A percentile compares a stretch with the other conserved stretches of the same genome.
These are phyloP conservation scores for Trametes cingulata DNA, from an alignment of 768 basidiomycete genomes.

Conservation along the genomic window DNA sequence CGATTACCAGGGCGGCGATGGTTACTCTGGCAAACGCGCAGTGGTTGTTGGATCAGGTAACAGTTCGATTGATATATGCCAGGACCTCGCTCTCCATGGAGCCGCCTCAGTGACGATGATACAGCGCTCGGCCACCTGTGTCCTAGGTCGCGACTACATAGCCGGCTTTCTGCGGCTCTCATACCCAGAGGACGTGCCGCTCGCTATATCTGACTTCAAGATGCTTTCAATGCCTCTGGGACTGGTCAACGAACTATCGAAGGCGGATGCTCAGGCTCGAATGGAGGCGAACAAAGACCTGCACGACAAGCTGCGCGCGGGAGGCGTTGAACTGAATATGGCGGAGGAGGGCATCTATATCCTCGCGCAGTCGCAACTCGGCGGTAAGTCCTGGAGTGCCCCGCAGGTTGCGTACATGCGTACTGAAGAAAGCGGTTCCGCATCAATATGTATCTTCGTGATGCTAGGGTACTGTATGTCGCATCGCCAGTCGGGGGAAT, in stretches of 20 bases:
- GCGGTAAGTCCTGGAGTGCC: too few species aligned
- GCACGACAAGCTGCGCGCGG: slow-evolving; percentile 38
- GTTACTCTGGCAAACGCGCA: slow-evolving; percentile 61
- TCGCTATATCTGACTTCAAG: slow-evolving; percentile 39
- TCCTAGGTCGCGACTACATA: slow-evolving; percentile 25
- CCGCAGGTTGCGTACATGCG: too few species aligned
- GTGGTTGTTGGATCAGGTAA: slow-evolving; percentile 71
- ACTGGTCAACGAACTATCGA: not conserved
- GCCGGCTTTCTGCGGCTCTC: not conserved
- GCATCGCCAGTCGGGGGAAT: too few species aligned
- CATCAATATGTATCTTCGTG: too few species aligned
- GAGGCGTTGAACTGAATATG: slow-evolving; percentile 40
- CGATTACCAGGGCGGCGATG: slow-evolving; percentile 48
- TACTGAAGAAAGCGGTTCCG: too few species aligned
- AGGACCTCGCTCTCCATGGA: slow-evolving; percentile 37
- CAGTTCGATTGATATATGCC: slow-evolving; percentile 34
- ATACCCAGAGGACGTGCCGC: slow-evolving; percentile 31
- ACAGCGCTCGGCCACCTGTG: slow-evolving; percentile 41
- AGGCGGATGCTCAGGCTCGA: slow-evolving; percentile 6
- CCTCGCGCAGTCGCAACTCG: slow-evolving; percentile 34
- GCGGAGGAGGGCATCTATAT: slow-evolving; percentile 40
- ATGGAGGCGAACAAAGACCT: slow-evolving; percentile 34
- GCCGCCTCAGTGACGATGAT: slow-evolving; percentile 42
- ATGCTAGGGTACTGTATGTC: not conserved
- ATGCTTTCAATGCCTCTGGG: slow-evolving; percentile 35